A percentile compares a stretch with the other conserved stretches of the same genome.
Conservation (phyloP, 2,329 filamentous ascomycete genomes). For the Daldinia eschscholtzii region DNA sequence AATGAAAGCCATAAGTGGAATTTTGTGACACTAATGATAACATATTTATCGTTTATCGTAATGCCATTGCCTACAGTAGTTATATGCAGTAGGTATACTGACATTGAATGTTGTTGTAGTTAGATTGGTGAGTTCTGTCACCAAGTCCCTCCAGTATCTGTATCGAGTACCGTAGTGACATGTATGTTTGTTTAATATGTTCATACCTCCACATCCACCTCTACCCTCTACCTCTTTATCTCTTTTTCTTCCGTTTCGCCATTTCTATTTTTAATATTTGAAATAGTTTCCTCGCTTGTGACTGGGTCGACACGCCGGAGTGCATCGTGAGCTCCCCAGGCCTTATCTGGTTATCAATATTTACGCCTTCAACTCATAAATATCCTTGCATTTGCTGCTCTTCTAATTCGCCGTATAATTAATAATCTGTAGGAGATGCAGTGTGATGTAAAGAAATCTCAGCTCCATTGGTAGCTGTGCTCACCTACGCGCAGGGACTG, state of each 20-base stretch:
- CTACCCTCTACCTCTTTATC: background rate
- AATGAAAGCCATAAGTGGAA: background rate
- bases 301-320: background rate
- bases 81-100: background rate
- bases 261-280: background rate
- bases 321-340: background rate
- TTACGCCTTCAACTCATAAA: background rate
- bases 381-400: background rate
- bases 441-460: constrained; percentile 9
- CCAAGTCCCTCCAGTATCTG: background rate
- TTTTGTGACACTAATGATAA: background rate
- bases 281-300: background rate
- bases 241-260: background rate
- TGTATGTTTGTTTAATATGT: background rate
- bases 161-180: background rate
- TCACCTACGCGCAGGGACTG: constrained; percentile 11
- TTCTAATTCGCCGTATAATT: background rate
- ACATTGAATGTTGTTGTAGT: background rate
- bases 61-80: background rate
- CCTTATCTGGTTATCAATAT: background rate
- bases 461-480: constrained; percentile 28
- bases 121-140: background rate
- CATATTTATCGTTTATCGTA: background rate
- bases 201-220: background rate
- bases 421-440: background rate